phyloP scores from a whole-genome alignment of 345 rosid genomes.

The Passiflora organensis region DNA sequence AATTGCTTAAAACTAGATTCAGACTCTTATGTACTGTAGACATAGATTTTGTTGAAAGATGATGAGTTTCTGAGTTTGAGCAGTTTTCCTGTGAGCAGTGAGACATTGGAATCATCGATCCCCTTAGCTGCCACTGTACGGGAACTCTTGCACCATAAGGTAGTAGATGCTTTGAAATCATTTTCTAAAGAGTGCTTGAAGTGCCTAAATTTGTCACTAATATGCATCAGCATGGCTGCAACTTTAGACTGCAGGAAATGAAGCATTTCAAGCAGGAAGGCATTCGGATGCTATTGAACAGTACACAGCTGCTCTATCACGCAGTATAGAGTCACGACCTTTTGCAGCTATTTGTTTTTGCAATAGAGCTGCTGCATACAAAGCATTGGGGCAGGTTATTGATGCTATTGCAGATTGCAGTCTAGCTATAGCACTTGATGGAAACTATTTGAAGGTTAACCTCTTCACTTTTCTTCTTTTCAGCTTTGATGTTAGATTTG shows the following conservation, averaged over 20 bases:
- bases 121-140: conserved; percentile 58
- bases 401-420: conserved; percentile 98
- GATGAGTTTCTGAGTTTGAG: conserved; percentile 12
- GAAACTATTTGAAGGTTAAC: conserved; percentile 74
- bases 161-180: conserved; percentile 14
- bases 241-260: conserved; percentile 81
- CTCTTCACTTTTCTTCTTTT: neutral
- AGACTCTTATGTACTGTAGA: too few relatives aligned
- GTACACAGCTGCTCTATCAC: conserved; percentile 76
- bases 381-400: conserved; percentile 65
- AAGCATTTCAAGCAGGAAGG: conserved; percentile 84
- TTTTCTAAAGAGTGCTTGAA: neutral
- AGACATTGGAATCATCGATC: conserved; percentile 45
- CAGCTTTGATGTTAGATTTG: neutral
- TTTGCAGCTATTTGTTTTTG: conserved; percentile 94
- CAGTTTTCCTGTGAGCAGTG: conserved; percentile 34
- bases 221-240: neutral
- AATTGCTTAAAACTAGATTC: too few relatives aligned
- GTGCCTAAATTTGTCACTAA: neutral
- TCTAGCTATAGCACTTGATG: conserved; percentile 88
- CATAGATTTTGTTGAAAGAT: conserved; percentile 7
- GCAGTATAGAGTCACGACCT: conserved; percentile 77
- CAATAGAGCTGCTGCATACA: conserved; percentile 95
- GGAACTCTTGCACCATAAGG: conserved; percentile 78
- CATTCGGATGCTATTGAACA: conserved; percentile 87